Evolutionary conservation across 306 rosid species (phyloP).

Genomic region (Sphenostylis stenocarpa): DNA sequence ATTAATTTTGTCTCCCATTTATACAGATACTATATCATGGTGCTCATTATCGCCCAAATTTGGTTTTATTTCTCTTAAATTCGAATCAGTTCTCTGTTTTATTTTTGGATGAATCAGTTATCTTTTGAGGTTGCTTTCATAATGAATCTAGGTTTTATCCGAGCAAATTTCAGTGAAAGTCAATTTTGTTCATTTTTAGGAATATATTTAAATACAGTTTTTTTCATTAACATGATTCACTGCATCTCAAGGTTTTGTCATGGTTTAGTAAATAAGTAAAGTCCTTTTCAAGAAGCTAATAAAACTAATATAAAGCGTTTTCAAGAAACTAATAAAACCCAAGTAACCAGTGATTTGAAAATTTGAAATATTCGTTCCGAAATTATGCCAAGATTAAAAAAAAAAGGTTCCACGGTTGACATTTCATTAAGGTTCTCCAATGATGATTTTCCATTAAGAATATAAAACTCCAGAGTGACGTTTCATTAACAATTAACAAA

Average conservation of each 20-base stretch:
- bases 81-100: background rate
- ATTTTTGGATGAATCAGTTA: too few species aligned
- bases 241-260: too few species aligned
- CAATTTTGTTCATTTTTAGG: constrained; percentile 17
- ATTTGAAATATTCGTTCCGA: background rate
- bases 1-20: background rate
- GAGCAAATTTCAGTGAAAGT: background rate
- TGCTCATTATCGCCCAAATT: background rate
- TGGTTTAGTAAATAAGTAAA: too few species aligned
- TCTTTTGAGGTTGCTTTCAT: background rate
- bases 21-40: background rate
- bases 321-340: background rate
- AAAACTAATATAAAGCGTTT: background rate
- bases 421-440: constrained; percentile 37
- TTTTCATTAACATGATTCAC: too few species aligned
- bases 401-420: constrained; percentile 33
- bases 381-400: background rate
- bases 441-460: constrained; percentile 42
- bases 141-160: background rate
- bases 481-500: constrained; percentile 41
- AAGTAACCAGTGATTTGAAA: background rate
- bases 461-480: constrained; percentile 40
- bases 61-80: background rate
- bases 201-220: too few species aligned
- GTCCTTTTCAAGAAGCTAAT: background rate